phyloP scores from a whole-genome alignment of 2,329 filamentous ascomycete genomes.

The Alternaria postmessia region DNA sequence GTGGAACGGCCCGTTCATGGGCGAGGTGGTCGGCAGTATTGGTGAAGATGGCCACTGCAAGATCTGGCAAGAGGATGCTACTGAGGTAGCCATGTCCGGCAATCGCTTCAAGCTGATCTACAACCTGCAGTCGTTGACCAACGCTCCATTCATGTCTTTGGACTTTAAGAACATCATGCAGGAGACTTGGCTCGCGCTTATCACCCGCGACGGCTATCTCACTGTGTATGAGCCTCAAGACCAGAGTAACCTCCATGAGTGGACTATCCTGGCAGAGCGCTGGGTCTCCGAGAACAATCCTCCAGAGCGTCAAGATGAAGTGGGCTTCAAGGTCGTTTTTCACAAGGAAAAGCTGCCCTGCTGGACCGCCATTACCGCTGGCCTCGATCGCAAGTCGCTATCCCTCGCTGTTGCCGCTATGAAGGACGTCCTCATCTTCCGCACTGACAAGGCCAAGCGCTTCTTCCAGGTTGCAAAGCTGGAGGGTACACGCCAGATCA shows the following conservation, averaged over 20 bases:
- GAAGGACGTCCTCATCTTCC: conserved; percentile 82
- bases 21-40: conserved; percentile 86
- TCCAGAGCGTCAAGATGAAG: conserved; percentile 82
- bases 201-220: conserved; percentile 82
- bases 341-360: conserved; percentile 87
- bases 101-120: conserved; percentile 79
- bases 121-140: conserved; percentile 71
- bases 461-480: conserved; percentile 88
- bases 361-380: conserved; percentile 78
- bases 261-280: conserved; percentile 77
- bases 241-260: conserved; percentile 80
- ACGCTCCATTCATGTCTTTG: conserved; percentile 76
- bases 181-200: conserved; percentile 84
- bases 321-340: conserved; percentile 84
- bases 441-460: conserved; percentile 76
- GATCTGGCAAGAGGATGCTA: conserved; percentile 90
- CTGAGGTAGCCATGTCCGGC: conserved; percentile 75
- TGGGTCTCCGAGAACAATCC: conserved; percentile 68
- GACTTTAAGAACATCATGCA: conserved; percentile 85
- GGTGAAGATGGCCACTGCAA: conserved; percentile 90
- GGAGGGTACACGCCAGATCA: conserved; percentile 74
- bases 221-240: conserved; percentile 85
- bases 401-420: conserved; percentile 87
- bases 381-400: conserved; percentile 80
- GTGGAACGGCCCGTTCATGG: conserved; percentile 91